Conservation (phyloP, 192 early-diverging fungal species). For the Coemansia nantahalensis region DNA sequence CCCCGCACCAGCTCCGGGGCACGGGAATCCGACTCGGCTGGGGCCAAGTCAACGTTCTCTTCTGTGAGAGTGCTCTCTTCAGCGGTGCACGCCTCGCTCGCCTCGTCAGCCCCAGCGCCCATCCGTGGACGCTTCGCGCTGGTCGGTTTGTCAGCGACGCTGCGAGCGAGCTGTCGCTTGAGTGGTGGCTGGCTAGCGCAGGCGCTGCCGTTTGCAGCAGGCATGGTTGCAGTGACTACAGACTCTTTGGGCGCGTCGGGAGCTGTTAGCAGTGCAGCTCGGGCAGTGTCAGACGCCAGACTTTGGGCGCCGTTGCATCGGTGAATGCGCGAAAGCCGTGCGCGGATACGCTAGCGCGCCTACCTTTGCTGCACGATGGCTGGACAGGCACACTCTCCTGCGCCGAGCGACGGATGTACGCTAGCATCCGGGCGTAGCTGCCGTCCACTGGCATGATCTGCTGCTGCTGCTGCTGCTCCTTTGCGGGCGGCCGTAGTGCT, state of each 20-base stretch:
- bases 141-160: too few species aligned
- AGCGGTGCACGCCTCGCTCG: not conserved
- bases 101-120: not conserved
- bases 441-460: not conserved
- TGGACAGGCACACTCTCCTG: not conserved
- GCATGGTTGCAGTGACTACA: not conserved
- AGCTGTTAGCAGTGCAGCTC: too few species aligned
- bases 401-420: constrained; percentile 26
- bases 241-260: too few species aligned
- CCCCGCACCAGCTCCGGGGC: not conserved
- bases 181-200: too few species aligned
- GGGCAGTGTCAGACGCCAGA: too few species aligned
- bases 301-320: too few species aligned
- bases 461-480: not conserved
- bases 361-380: constrained; percentile 4
- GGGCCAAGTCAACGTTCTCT: too few species aligned
- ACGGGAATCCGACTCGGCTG: too few species aligned
- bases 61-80: too few species aligned
- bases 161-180: too few species aligned
- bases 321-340: not conserved
- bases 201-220: too few species aligned
- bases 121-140: too few species aligned
- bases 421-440: constrained; percentile 15
- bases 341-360: constrained; percentile 1
- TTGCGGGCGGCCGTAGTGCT: not conserved